These are phyloP conservation scores for Xylaria sp. DNA, from an alignment of 2,329 filamentous ascomycete species.

Conservation along the genomic window DNA sequence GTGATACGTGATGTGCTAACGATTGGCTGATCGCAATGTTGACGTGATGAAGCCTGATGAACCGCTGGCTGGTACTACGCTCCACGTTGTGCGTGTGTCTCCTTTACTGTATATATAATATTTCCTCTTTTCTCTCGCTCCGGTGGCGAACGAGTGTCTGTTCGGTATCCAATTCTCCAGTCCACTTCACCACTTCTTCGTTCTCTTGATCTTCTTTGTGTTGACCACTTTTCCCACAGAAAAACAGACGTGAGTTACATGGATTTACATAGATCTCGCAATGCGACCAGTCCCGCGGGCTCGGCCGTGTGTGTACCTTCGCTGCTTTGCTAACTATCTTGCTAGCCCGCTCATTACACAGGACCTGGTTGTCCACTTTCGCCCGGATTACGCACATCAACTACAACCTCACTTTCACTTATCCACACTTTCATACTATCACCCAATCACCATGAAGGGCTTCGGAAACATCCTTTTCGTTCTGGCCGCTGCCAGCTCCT, in stretches of 20 bases:
- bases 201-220: background rate
- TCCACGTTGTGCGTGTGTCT: background rate
- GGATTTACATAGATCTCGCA: no score
- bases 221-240: no score
- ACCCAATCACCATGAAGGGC: slow-evolving; percentile 23
- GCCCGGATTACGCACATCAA: background rate
- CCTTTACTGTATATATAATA: slow-evolving; percentile 7
- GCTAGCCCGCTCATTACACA: background rate
- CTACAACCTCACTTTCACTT: background rate
- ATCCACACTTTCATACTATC: slow-evolving; percentile 1
- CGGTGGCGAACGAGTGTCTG: background rate
- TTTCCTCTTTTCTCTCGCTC: background rate
- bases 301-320: no score
- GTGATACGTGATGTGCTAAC: slow-evolving; percentile 10
- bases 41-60: background rate
- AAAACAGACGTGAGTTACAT: background rate
- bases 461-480: slow-evolving; percentile 15
- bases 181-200: slow-evolving; percentile 1
- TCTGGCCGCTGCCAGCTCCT: slow-evolving; percentile 18
- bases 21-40: slow-evolving; percentile 20
- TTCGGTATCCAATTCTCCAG: background rate
- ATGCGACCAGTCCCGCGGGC: no score
- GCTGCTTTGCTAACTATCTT: slow-evolving; percentile 4
- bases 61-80: background rate
- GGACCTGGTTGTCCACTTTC: slow-evolving; percentile 8